phyloP scores from a whole-genome alignment of 495 filamentous ascomycete genomes.

The Daldinia caldariorum region DNA sequence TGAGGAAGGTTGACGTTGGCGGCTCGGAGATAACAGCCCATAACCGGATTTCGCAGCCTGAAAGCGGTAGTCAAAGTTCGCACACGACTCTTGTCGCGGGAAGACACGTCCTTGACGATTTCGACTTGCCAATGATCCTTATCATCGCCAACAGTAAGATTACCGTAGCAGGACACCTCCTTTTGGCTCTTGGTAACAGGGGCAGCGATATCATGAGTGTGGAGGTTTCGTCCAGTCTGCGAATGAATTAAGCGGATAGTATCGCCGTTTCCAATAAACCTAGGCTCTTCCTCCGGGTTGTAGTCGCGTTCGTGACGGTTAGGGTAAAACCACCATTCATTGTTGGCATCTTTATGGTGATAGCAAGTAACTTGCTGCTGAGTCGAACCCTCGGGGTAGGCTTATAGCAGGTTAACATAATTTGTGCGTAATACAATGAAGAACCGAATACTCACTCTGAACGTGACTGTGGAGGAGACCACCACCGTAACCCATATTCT shows the following conservation, averaged over 20 bases:
- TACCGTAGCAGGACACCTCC: constrained; percentile 96
- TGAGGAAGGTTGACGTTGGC: constrained; percentile 97
- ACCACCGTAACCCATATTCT: constrained; percentile 99
- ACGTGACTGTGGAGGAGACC: constrained; percentile 98
- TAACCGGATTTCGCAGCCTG: constrained; percentile 80
- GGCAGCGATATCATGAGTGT: constrained; percentile 89
- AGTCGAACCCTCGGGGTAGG: constrained; percentile 90
- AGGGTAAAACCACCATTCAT: constrained; percentile 99
- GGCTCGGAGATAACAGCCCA: constrained; percentile 94
- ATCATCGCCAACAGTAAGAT: constrained; percentile 94
- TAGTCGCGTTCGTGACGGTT: constrained; percentile 80
- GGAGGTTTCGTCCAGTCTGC: constrained; percentile 95
- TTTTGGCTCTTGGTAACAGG: constrained; percentile 88
- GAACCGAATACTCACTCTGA: constrained; percentile 61
- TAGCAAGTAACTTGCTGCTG: constrained; percentile 99
- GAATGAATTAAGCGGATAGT: constrained; percentile 89
- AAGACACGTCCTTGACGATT: constrained; percentile 88
- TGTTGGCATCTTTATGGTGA: constrained; percentile 99
- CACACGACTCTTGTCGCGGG: constrained; percentile 82
- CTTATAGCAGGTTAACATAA: constrained; percentile 47
- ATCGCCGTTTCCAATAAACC: constrained; percentile 81
- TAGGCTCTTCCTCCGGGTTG: constrained; percentile 70
- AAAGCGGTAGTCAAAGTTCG: constrained; percentile 95
- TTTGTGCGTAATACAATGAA: not conserved
- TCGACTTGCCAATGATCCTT: constrained; percentile 98